Evolutionary conservation across 768 basidiomycete genomes (phyloP), one percentile per base, ranked within the genome.

Genomic region (Gymnopilus dilepis): DNA sequence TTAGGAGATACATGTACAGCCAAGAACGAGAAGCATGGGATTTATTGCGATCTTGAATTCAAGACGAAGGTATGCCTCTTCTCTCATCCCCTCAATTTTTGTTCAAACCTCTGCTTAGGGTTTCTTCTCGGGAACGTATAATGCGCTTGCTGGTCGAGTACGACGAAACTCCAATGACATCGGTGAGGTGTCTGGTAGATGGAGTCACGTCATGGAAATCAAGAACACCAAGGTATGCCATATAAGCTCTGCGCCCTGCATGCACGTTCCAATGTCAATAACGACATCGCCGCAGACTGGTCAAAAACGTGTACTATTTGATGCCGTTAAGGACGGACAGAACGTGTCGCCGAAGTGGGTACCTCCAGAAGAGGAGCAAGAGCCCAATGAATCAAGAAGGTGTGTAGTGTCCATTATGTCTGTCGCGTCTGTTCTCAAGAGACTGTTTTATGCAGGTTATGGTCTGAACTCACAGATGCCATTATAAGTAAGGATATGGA

Each of bases 61-160:
- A 99, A 98, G 83, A 96, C 95, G 40, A 99, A 97, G 86, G 94
- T 92, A 51, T 78, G 67, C 31, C 12, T 31, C 22, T 24, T 3
- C 47, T 33, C 13, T 38, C 34, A 5, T 57, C 38, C 19, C 21
- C 45, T 56, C 5, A 26, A 22, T 33, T 30, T 43, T 12, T 59
- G 15, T n/a, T 21, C 33, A 31, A 42, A 40, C 22, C 33, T n/a
- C 47, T 28, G 42, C 58, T 26, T 69, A 93, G 92, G 97, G 97
- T 19, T 98, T 97, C 83, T 97, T 98, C 77, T 95, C 95, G 0
- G 97, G 97, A 22, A 91, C 92, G 58, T 97, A 99, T 80, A 99
- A 99, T 72, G 88, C 90, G 37, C 84, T 99, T 60, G 74, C 86
- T 5, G 97, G 97, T 9, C 86, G 87, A 65, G 82, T 98, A 67